Evolutionary conservation across 192 early-diverging fungal species (phyloP), one percentile per base, ranked within the genome.

Genomic region (Backusella morwellensis): DNA sequence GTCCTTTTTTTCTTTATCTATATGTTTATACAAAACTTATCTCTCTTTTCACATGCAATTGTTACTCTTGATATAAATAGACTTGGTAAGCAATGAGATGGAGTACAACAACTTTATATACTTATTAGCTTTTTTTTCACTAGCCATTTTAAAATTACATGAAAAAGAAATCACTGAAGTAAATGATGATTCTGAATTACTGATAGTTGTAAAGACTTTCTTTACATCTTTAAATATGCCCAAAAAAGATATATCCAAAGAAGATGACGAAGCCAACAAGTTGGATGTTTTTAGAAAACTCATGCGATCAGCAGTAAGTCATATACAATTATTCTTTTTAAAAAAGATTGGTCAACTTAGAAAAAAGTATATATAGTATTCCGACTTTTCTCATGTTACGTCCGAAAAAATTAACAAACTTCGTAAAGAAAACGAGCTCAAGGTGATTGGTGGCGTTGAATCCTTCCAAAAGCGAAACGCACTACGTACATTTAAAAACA

Each of bases 141-240:
- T 75, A 82, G 97, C 96, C 3, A 93, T 98, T 52, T 77, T 99
- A n/a, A 99, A 99, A 77, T 92, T 94, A 68, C 97, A 98, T 80
- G 97, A 92, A 35, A 88, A 90, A 56, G 86, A 88, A 50, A 72
- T 95, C 26, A 76, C 93, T 71, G 75, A 85, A 23, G 85, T 87
- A 11, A 81, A 82, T 1, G 94, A 95, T 73, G 94, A 95, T 77
- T 93, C 93, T 17, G 86, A 85, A 32, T 90, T 91, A 67, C 89
- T 98, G 87, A 86, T 91, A 82, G 83, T 94, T 4, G 80, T 99
- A 47, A 98, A 98, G 81, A 82, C 85, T 19, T 99, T 95, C 84
- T 99, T 97, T 76, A 78, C 80, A 0, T 91, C 88, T 34, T 83
- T 98, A 69, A 96, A 94, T 77, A 92, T 97, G 2, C 85, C 89